Evolutionary conservation across 2,329 filamentous ascomycete genomes (phyloP).

Genomic region (Capronia coronata): DNA sequence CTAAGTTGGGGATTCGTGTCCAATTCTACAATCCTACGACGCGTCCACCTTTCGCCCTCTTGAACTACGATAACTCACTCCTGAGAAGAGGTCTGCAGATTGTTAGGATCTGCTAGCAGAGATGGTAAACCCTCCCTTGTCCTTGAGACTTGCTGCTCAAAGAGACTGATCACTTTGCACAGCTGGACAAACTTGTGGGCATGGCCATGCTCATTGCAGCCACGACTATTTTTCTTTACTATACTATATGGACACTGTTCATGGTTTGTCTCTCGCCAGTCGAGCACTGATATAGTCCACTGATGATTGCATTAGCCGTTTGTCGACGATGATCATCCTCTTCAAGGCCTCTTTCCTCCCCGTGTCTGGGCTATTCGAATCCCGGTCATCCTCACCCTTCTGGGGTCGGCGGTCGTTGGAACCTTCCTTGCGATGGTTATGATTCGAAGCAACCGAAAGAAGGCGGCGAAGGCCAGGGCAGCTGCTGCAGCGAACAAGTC

Average conservation of each 20-base stretch:
- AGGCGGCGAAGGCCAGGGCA: slow-evolving; percentile 85
- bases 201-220: slow-evolving; percentile 69
- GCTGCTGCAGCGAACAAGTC: slow-evolving; percentile 65
- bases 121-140: slow-evolving; percentile 7
- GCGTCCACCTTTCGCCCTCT: neutral
- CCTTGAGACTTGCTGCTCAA: neutral
- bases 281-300: neutral
- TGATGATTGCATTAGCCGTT: slow-evolving; percentile 62
- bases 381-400: slow-evolving; percentile 88
- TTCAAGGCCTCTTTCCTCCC: slow-evolving; percentile 91
- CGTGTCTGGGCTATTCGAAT: slow-evolving; percentile 99
- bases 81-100: neutral
- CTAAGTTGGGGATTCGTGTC: slow-evolving; percentile 17
- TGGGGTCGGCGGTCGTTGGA: slow-evolving; percentile 88
- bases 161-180: slow-evolving; percentile 19
- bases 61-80: no score
- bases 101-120: neutral
- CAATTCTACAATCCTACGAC: slow-evolving; percentile 13
- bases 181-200: slow-evolving; percentile 87
- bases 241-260: slow-evolving; percentile 93
- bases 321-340: slow-evolving; percentile 86
- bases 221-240: slow-evolving; percentile 75
- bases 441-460: slow-evolving; percentile 98
- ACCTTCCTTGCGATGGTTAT: slow-evolving; percentile 95
- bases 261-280: slow-evolving; percentile 60